phyloP scores from a whole-genome alignment of 345 rosid species.

The Toxicodendron radicans region DNA sequence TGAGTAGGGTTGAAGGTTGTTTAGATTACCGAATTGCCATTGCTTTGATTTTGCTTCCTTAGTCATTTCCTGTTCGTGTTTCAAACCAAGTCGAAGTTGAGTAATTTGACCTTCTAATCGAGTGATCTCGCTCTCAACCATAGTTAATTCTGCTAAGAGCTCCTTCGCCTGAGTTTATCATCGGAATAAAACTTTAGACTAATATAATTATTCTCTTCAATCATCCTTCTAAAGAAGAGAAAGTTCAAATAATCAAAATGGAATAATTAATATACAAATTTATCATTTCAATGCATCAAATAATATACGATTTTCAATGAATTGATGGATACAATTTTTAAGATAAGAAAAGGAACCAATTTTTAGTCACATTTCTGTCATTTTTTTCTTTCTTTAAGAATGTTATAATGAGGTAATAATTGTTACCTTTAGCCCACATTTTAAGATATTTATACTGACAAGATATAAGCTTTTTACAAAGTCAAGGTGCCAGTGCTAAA shows the following conservation, averaged over 20 bases:
- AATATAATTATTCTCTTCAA: background rate
- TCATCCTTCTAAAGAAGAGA: background rate
- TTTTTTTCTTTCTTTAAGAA: too few species aligned
- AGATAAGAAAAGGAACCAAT: too few species aligned
- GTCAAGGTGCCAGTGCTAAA: too few species aligned
- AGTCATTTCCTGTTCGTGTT: conserved; percentile 54
- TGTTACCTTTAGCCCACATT: too few species aligned
- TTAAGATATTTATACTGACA: too few species aligned
- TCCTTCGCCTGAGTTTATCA: conserved; percentile 60
- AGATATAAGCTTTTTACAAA: too few species aligned
- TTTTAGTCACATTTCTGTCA: too few species aligned
- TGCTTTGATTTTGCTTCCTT: conserved; percentile 50
- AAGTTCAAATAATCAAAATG: background rate
- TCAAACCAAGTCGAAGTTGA: conserved; percentile 57
- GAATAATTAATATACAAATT: too few species aligned
- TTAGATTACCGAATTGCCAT: conserved; percentile 32
- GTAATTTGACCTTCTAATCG: conserved; percentile 69
- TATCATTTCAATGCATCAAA: too few species aligned
- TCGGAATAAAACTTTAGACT: background rate
- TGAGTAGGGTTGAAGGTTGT: conserved; percentile 17
- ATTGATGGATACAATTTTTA: too few species aligned
- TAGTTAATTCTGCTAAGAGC: conserved; percentile 65
- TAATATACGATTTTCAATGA: too few species aligned
- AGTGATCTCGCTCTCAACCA: conserved; percentile 76
- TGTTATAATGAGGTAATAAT: too few species aligned